Base-by-base conservation (phyloP, 129 eudicot genomes). In the Saposhnikovia divaricata region DNA sequence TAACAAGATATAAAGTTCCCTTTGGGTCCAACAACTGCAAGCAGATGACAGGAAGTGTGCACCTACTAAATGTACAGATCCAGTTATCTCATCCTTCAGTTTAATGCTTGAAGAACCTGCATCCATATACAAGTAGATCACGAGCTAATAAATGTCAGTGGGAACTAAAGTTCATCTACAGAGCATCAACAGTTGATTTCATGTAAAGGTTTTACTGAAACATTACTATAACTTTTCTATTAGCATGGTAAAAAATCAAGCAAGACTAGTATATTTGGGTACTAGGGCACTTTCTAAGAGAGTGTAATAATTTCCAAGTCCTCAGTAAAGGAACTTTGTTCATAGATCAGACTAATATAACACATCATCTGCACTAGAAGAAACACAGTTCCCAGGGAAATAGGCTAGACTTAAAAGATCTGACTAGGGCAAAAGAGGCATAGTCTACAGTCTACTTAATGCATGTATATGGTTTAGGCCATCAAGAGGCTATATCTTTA, bases 51-150 rank as follows among this genome's bases (percentile, higher is more conserved):
- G 78, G 61, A 83, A 89, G 81, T 86, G 97, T 12, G 93, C 89
- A 37, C 97, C 93, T 78, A 91, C 97, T 84, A 91, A 83, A 84
- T 91, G 97, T 75, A 91, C 93, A 16, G 90, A 87, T 45, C 97
- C 97, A 40, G 93, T 91, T 14, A 85, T 83, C 55, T 91, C 97
- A 76, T 91, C 93, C 87, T 88, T 89, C 50, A 91, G 39, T 76
- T 89, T 79, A 47, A 91, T 91, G 88, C 88, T 89, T 14, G 97
- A 91, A 55, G 97, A 91, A 57, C 97, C 93, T 91, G 93, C 78
- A 46, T 28, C 61, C 78, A 76, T 11, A 28, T 19, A 68, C 21
- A 70, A 76, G 51, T 51, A 15, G 72, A 81, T 69, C 81, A 82
- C 46, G 51, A 42, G 76, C 21, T 15, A 75, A 47, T 46, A 21